Evolutionary conservation across 768 basidiomycete genomes (phyloP).

Genomic region (Trametes villosa): DNA sequence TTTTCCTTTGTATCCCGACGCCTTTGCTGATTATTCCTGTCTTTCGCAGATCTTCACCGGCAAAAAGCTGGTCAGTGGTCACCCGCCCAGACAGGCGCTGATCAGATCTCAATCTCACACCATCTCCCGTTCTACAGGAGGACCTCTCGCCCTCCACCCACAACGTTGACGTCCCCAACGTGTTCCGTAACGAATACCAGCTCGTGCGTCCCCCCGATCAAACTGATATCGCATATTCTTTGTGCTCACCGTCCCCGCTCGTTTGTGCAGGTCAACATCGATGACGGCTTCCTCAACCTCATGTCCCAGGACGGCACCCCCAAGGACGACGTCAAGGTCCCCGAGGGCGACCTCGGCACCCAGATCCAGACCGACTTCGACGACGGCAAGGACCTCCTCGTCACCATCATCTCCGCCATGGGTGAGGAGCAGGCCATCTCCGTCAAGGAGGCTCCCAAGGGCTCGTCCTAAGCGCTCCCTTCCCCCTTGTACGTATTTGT

Average conservation of each 20-base stretch:
- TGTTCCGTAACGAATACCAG: conserved; percentile 86
- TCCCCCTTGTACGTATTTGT: conserved; percentile 6
- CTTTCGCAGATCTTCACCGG: conserved; percentile 89
- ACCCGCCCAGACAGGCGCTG: conserved; percentile 10
- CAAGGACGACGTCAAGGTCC: conserved; percentile 95
- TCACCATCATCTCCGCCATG: conserved; percentile 91
- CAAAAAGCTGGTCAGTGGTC: conserved; percentile 86
- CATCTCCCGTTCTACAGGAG: conserved; percentile 55
- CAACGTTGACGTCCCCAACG: conserved; percentile 99
- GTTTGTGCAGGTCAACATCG: conserved; percentile 71
- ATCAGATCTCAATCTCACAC: conserved; percentile 13
- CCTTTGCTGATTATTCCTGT: conserved; percentile 20
- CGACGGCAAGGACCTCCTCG: conserved; percentile 82
- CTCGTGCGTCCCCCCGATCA: conserved; percentile 56
- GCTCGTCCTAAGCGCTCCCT: conserved; percentile 31
- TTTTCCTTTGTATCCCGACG: conserved; percentile 1
- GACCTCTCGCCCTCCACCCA: conserved; percentile 96
- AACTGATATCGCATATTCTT: neutral
- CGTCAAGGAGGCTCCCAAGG: conserved; percentile 87
- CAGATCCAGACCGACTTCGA: conserved; percentile 76
- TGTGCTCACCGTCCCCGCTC: neutral
- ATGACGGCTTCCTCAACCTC: conserved; percentile 95
- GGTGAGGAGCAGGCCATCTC: conserved; percentile 91
- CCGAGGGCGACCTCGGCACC: conserved; percentile 81
- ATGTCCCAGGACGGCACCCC: conserved; percentile 77